Percentiles rank a stretch among this genome's conserved stretches.
These are phyloP conservation scores for Amaranthus cruentus DNA, from an alignment of 148 eudicot genomes.

Conservation along the genomic window DNA sequence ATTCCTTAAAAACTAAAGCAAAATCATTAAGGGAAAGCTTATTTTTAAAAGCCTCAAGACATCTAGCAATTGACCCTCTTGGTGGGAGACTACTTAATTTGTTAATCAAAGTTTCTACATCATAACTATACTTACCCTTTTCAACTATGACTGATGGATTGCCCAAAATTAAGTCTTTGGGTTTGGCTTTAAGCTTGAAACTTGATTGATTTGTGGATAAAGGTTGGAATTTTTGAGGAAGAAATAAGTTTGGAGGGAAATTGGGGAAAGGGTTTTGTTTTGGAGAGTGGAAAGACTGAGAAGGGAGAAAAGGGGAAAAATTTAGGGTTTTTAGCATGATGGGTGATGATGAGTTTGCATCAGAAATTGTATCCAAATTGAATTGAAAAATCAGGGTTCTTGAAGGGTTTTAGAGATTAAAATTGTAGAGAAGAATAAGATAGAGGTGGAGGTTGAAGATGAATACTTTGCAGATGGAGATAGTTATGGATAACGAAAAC, in stretches of 20 bases:
- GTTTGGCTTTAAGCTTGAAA: conserved; percentile 39
- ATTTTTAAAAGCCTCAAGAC: conserved; percentile 74
- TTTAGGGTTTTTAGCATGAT: conserved; percentile 36
- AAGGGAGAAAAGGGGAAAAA: conserved; percentile 25
- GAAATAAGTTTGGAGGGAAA: conserved; percentile 21
- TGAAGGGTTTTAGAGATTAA: conserved; percentile 9
- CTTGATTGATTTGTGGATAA: conserved; percentile 20
- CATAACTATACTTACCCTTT: conserved; percentile 88
- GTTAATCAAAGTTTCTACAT: conserved; percentile 74
- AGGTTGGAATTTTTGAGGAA: conserved; percentile 11
- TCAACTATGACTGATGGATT: conserved; percentile 63
- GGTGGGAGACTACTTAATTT: conserved; percentile 88
- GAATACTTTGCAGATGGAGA: conserved; percentile 1
- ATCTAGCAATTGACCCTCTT: conserved; percentile 80
- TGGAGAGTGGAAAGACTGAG: conserved; percentile 14
- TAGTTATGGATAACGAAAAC: conserved; percentile 42
- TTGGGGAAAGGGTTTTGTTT: conserved; percentile 21
- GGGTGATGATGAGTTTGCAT: conserved; percentile 20
- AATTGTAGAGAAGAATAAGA: conserved; percentile 27
- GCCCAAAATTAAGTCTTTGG: conserved; percentile 61
- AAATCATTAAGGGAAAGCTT: conserved; percentile 78
- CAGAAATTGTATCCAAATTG: conserved; percentile 18
- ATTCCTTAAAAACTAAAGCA: conserved; percentile 76
- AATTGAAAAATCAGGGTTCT: conserved; percentile 17
- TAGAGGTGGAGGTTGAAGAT: conserved; percentile 6